Percentiles rank a stretch among this genome's conserved stretches.
Conservation (phyloP, 768 basidiomycete species). For the Pisolithus marmoratus region DNA sequence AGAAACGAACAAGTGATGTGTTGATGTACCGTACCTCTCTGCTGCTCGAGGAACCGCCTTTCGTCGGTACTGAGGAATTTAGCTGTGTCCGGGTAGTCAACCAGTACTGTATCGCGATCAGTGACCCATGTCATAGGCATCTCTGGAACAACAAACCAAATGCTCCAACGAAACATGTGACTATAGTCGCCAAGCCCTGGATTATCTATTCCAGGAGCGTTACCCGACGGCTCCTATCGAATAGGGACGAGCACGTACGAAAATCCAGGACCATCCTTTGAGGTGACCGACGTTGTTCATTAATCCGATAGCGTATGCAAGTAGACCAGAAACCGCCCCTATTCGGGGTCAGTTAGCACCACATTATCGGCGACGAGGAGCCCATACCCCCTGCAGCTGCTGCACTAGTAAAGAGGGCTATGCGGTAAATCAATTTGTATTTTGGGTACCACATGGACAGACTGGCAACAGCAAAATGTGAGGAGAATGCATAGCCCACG, state of each 20-base stretch:
- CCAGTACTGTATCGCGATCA: too few relatives aligned
- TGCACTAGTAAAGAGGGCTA: conserved; percentile 56
- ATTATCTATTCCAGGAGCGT: neutral
- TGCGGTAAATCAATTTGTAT: conserved; percentile 46
- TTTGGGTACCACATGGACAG: conserved; percentile 70
- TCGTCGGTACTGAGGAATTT: conserved; percentile 59
- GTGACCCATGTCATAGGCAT: neutral
- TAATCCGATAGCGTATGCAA: too few relatives aligned
- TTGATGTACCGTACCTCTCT: conserved; percentile 41
- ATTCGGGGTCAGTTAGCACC: too few relatives aligned
- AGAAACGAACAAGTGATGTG: neutral
- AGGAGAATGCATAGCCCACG: too few relatives aligned
- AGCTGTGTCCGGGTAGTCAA: too few relatives aligned
- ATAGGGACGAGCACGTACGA: conserved; percentile 27
- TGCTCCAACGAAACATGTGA: conserved; percentile 48
- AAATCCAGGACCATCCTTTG: too few relatives aligned
- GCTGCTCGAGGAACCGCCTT: conserved; percentile 47
- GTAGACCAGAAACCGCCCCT: too few relatives aligned
- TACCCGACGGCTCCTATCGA: neutral
- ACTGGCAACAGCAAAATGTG: too few relatives aligned
- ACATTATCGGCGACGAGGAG: too few relatives aligned
- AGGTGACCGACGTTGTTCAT: too few relatives aligned
- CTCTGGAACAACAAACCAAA: conserved; percentile 31
- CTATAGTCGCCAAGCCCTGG: conserved; percentile 37
- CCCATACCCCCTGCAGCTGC: conserved; percentile 55